phyloP scores from a whole-genome alignment of 176 grass and related monocot species.

The Oryza coarctata region DNA sequence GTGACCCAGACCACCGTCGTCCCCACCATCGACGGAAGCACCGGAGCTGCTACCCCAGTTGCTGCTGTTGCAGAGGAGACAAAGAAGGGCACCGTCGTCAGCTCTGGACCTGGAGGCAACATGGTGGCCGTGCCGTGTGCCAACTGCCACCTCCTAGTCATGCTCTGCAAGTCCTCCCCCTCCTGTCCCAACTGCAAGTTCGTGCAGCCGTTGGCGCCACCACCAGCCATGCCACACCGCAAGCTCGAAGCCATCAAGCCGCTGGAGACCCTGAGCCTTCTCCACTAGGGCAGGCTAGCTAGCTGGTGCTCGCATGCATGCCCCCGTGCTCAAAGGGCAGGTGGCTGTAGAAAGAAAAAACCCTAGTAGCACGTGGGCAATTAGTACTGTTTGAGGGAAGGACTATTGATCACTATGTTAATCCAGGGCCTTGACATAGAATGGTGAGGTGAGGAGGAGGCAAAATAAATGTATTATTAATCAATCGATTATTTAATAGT shows the following conservation, averaged over 20 bases:
- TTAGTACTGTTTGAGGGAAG: not conserved
- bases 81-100: conserved; percentile 11
- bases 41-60: not conserved
- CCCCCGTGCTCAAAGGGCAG: not conserved
- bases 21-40: not conserved
- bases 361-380: conserved; percentile 14
- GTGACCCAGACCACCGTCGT: not conserved
- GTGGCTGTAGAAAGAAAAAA: conserved; percentile 54
- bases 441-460: not conserved
- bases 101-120: conserved; percentile 45
- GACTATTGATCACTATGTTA: conserved; percentile 12
- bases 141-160: conserved; percentile 90
- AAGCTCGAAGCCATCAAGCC: conserved; percentile 50
- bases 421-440: conserved; percentile 26
- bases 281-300: conserved; percentile 50
- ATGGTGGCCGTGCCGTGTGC: conserved; percentile 83
- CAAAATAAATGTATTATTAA: conserved; percentile 34
- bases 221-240: conserved; percentile 5
- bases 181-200: conserved; percentile 96
- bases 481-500: conserved; percentile 25
- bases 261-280: conserved; percentile 80
- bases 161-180: conserved; percentile 76
- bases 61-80: conserved; percentile 25
- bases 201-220: conserved; percentile 44
- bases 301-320: not conserved